Evolutionary conservation across 129 eudicot genomes (phyloP).

Genomic region (Cynara cardunculus): DNA sequence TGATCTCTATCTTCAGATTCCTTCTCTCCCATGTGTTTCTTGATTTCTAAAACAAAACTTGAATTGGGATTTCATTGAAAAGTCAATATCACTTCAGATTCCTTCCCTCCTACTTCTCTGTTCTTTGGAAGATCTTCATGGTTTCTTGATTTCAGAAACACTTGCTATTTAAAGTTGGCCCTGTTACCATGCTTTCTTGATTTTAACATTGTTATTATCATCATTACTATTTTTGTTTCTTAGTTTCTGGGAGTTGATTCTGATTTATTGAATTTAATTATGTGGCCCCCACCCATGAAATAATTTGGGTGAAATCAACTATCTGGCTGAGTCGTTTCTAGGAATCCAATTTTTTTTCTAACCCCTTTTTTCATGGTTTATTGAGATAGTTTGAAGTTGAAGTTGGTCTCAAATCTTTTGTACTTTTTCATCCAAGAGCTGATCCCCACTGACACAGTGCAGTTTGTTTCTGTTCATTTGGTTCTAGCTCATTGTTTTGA

Average conservation of each 20-base stretch:
- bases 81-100: background rate
- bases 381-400: slow-evolving; percentile 11
- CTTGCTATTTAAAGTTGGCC: background rate
- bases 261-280: slow-evolving; percentile 14
- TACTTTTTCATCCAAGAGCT: background rate
- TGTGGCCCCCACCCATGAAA: slow-evolving; percentile 35
- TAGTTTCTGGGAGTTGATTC: slow-evolving; percentile 17
- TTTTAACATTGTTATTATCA: slow-evolving; percentile 20
- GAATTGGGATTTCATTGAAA: background rate
- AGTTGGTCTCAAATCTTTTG: background rate
- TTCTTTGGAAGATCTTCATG: slow-evolving; percentile 3
- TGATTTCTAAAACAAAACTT: background rate
- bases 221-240: background rate
- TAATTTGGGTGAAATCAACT: background rate
- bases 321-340: background rate
- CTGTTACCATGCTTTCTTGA: slow-evolving; percentile 9
- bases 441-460: background rate
- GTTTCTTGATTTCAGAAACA: background rate
- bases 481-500: background rate
- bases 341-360: background rate
- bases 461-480: background rate
- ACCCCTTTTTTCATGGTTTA: background rate
- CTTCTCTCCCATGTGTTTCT: background rate
- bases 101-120: background rate
- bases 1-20: background rate